These are phyloP conservation scores for Lyophyllum semitale DNA, from an alignment of 768 basidiomycete genomes.

Conservation along the genomic window DNA sequence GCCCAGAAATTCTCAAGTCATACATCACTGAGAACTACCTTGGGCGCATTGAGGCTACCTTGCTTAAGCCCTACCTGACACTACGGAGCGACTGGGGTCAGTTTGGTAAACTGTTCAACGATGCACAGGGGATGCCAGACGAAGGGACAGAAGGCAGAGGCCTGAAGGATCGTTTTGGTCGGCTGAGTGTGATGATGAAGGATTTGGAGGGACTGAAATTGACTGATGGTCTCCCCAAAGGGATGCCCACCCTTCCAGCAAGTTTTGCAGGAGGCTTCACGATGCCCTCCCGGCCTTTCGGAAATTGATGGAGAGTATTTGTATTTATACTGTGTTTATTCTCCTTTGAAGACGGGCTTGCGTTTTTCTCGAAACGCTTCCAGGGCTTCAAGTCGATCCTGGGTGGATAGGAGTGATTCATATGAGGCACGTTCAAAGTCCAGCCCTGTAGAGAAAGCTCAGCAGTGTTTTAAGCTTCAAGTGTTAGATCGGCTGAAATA, in stretches of 20 bases:
- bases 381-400: slow-evolving; percentile 83
- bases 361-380: slow-evolving; percentile 87
- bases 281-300: slow-evolving; percentile 45
- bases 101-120: slow-evolving; percentile 81
- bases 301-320: slow-evolving; percentile 22
- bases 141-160: slow-evolving; percentile 46
- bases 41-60: slow-evolving; percentile 82
- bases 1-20: slow-evolving; percentile 91
- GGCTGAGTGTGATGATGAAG: slow-evolving; percentile 85
- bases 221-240: slow-evolving; percentile 58
- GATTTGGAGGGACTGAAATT: slow-evolving; percentile 73
- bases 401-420: slow-evolving; percentile 70
- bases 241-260: slow-evolving; percentile 56
- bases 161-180: slow-evolving; percentile 65
- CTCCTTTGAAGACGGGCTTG: slow-evolving; percentile 75
- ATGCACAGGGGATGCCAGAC: slow-evolving; percentile 46
- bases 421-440: slow-evolving; percentile 90
- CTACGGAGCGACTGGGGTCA: slow-evolving; percentile 90
- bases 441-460: slow-evolving; percentile 53
- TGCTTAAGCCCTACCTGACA: slow-evolving; percentile 89
- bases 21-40: slow-evolving; percentile 95
- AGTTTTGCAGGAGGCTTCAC: slow-evolving; percentile 59
- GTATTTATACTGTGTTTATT: slow-evolving; percentile 44
- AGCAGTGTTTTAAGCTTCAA: not conserved
- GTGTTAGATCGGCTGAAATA: slow-evolving; percentile 17